phyloP scores from a whole-genome alignment of 164 flowering plant species.

The Buxus sempervirens region DNA sequence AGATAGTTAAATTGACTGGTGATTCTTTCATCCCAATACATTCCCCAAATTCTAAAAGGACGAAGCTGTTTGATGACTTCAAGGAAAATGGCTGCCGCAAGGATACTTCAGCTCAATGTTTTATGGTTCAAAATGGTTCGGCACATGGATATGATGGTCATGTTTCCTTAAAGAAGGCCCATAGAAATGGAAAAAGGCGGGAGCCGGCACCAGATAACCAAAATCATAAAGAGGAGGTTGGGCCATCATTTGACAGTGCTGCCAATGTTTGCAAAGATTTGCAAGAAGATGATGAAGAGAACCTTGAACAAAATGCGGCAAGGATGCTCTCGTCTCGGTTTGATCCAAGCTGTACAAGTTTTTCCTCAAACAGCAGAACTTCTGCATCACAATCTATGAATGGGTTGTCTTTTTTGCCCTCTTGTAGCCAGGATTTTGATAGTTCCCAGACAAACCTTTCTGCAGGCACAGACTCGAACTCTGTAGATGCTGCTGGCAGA shows the following conservation, averaged over 20 bases:
- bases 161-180: conserved; percentile 25
- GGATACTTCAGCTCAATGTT: conserved; percentile 20
- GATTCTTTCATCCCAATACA: conserved; percentile 16
- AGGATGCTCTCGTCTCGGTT: conserved; percentile 97
- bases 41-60: conserved; percentile 17
- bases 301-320: conserved; percentile 97
- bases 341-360: conserved; percentile 79
- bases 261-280: conserved; percentile 18
- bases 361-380: conserved; percentile 37
- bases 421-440: conserved; percentile 25
- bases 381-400: conserved; percentile 29
- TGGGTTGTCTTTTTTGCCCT: conserved; percentile 29
- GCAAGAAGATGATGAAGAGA: conserved; percentile 74
- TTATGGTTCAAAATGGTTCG: conserved; percentile 24
- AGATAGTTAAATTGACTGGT: conserved; percentile 19
- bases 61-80: conserved; percentile 28
- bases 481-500: conserved; percentile 54
- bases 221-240: conserved; percentile 21
- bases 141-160: conserved; percentile 23
- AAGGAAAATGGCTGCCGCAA: conserved; percentile 28
- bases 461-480: conserved; percentile 35
- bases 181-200: conserved; percentile 32
- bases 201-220: conserved; percentile 13
- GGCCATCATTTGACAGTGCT: conserved; percentile 18
- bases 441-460: conserved; percentile 18